Percentiles rank a stretch among this genome's conserved stretches.
Evolutionary conservation across 2,329 filamentous ascomycete species (phyloP).

Genomic region (Ophiostoma ulmi): DNA sequence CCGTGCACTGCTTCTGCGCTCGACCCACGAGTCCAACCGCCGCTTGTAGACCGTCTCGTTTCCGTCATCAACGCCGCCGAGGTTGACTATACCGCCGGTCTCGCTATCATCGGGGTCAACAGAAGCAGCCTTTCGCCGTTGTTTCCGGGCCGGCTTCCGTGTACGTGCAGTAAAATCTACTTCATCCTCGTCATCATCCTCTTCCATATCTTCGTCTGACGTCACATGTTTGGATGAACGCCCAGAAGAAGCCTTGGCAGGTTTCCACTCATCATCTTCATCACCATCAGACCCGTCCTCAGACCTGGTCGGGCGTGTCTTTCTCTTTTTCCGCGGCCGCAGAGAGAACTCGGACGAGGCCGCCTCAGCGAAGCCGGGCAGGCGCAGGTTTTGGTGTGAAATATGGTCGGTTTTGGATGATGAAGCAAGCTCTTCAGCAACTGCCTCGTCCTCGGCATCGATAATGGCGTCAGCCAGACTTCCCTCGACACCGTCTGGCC

Average conservation of each 20-base stretch:
- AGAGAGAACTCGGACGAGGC: conserved; percentile 50
- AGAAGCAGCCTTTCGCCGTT: conserved; percentile 34
- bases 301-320: conserved; percentile 30
- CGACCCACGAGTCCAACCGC: conserved; percentile 70
- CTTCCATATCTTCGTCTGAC: conserved; percentile 28
- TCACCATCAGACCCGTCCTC: conserved; percentile 39
- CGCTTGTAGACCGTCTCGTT: conserved; percentile 75
- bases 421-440: conserved; percentile 45
- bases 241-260: conserved; percentile 18
- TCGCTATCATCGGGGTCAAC: conserved; percentile 19
- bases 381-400: conserved; percentile 68
- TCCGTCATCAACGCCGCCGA: conserved; percentile 73
- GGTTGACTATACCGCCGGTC: conserved; percentile 41
- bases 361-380: conserved; percentile 63
- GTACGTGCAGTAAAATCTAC: conserved; percentile 31
- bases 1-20: conserved; percentile 42
- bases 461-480: conserved; percentile 71
- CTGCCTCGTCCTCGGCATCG: conserved; percentile 73
- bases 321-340: conserved; percentile 54
- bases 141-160: background rate
- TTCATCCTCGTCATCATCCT: conserved; percentile 18
- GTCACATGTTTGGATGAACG: conserved; percentile 23
- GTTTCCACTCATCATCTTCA: conserved; percentile 28
- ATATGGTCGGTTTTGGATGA: conserved; percentile 45
- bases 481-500: conserved; percentile 57